Conservation (phyloP, 1,284 basidiomycete species). For the Hypsizygus ulmarius region DNA sequence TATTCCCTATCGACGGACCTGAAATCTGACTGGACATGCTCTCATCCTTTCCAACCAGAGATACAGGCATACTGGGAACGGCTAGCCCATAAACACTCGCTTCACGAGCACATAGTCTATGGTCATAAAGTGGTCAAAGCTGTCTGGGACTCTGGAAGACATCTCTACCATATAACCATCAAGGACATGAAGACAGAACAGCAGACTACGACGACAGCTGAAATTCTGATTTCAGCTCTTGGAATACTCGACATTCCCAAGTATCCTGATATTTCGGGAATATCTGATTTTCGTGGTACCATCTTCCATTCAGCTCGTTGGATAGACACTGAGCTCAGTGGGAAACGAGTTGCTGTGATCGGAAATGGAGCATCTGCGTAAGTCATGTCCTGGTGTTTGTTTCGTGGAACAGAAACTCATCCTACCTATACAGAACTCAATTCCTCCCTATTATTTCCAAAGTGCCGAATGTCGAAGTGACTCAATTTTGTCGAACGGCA, state of each 20-base stretch:
- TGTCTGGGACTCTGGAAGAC: slow-evolving; percentile 31
- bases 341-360: slow-evolving; percentile 24
- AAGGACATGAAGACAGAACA: slow-evolving; percentile 26
- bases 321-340: slow-evolving; percentile 15
- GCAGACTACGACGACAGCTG: slow-evolving; percentile 18
- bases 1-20: slow-evolving; percentile 36
- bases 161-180: slow-evolving; percentile 31
- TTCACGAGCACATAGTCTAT: slow-evolving; percentile 21
- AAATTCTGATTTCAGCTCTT: slow-evolving; percentile 37
- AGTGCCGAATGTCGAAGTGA: slow-evolving; percentile 37
- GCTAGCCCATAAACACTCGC: slow-evolving; percentile 25
- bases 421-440: slow-evolving; percentile 34
- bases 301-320: slow-evolving; percentile 23
- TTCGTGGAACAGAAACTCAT: background rate
- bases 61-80: slow-evolving; percentile 31
- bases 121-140: slow-evolving; percentile 29
- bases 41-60: slow-evolving; percentile 30
- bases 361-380: slow-evolving; percentile 49
- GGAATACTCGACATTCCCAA: slow-evolving; percentile 36
- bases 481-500: slow-evolving; percentile 45
- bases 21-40: slow-evolving; percentile 31
- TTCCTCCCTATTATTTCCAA: slow-evolving; percentile 43
- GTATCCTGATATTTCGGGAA: slow-evolving; percentile 34
- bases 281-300: slow-evolving; percentile 20
- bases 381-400: slow-evolving; percentile 35